phyloP scores from a whole-genome alignment of 441 rosid genomes.

The Oxalis stricta region DNA sequence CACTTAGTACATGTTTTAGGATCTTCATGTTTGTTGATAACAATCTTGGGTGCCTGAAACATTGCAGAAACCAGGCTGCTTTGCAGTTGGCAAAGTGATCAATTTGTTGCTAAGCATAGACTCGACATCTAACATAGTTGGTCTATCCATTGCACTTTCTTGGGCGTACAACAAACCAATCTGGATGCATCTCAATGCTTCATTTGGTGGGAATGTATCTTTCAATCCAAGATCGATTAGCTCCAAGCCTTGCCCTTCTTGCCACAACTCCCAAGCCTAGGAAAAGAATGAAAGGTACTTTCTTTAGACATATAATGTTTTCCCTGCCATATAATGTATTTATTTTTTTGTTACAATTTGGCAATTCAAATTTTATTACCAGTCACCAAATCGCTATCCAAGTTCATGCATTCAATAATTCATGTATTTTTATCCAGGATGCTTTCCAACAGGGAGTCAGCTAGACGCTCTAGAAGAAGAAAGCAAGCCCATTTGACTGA shows the following conservation, averaged over 20 bases:
- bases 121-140: slow-evolving; percentile 21
- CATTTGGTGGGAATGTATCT: slow-evolving; percentile 9
- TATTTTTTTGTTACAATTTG: no score
- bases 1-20: no score
- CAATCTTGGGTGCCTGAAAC: no score
- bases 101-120: no score
- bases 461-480: slow-evolving; percentile 63
- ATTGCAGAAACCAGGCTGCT: slow-evolving; percentile 17
- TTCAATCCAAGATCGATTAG: slow-evolving; percentile 16
- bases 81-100: no score
- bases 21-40: no score
- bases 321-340: no score
- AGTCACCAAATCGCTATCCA: no score
- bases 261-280: slow-evolving; percentile 24
- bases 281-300: no score
- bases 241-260: slow-evolving; percentile 11
- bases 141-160: slow-evolving; percentile 19
- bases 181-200: slow-evolving; percentile 16
- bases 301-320: no score
- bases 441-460: slow-evolving; percentile 69
- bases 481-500: slow-evolving; percentile 62
- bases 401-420: slow-evolving; percentile 8
- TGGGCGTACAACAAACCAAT: slow-evolving; percentile 23
- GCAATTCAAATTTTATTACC: no score
- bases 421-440: slow-evolving; percentile 26